Evolutionary conservation across 345 rosid species (phyloP).

Genomic region (Iberis pinnata): DNA sequence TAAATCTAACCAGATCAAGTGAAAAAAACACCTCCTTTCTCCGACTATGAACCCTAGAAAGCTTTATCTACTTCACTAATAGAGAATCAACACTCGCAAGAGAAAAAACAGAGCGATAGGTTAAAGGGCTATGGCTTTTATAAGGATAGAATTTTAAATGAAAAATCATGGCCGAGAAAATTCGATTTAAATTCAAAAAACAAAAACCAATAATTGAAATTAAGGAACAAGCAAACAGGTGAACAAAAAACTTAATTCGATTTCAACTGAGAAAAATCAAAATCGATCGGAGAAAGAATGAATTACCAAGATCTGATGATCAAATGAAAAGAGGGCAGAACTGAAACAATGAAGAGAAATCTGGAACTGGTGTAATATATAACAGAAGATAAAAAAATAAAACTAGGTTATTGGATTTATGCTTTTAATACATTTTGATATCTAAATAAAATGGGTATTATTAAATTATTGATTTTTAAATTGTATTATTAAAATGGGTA

Average conservation of each 20-base stretch:
- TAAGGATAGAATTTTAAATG: slow-evolving; percentile 21
- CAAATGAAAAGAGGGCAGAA: slow-evolving; percentile 4
- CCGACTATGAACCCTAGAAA: slow-evolving; percentile 21
- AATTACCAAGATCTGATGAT: slow-evolving; percentile 26
- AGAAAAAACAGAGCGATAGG: background rate
- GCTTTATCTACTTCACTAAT: slow-evolving; percentile 1
- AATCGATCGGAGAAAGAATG: slow-evolving; percentile 12
- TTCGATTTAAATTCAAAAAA: slow-evolving; percentile 2
- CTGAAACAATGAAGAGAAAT: slow-evolving; percentile 12
- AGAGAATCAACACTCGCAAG: slow-evolving; percentile 11
- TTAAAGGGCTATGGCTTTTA: slow-evolving; percentile 24
- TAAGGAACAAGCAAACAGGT: background rate
- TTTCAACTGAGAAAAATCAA: slow-evolving; percentile 6
- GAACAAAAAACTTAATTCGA: background rate
- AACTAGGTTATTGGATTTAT: too few species aligned
- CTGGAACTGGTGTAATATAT: slow-evolving; percentile 6
- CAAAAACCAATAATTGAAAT: background rate
- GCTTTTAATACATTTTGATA: too few species aligned
- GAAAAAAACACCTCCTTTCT: background rate
- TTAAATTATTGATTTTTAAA: too few species aligned
- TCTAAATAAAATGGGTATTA: too few species aligned
- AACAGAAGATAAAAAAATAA: too few species aligned
- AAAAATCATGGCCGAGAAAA: slow-evolving; percentile 23
- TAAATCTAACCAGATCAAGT: slow-evolving; percentile 2
- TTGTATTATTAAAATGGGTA: too few species aligned